Evolutionary conservation across 2,329 filamentous ascomycete genomes (phyloP), one percentile per base, ranked within the genome.

Genomic region (Sarocladium brachiariae): DNA sequence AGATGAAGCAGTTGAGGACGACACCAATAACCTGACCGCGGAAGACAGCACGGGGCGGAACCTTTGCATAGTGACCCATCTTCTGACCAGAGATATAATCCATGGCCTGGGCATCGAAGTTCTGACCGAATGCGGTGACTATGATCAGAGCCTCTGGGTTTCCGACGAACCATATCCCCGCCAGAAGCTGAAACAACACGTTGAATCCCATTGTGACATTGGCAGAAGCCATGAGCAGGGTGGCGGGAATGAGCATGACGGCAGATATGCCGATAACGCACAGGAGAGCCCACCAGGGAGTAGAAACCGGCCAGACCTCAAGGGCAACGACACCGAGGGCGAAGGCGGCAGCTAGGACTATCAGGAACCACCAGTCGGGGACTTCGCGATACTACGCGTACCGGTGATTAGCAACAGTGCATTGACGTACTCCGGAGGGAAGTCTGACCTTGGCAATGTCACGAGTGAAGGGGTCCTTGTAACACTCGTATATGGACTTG

Each of bases 191-290:
- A 55, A 74, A 76, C 35, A 77, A 59, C 54, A 68, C 73, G 54
- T 70, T 66, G 56, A 73, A 76, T 56, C 69, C 76, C 9, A 73
- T 53, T 50, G 74, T 75, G 67, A 74, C 73, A 52, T 61, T 64
- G 2, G 55, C 57, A 35, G 72, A 71, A 1, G 65, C 58, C 24
- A 65, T 54, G 27, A 65, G 55, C 56, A 72, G 62, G 43, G 69
- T 53, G 24, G 67, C 61, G 1, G 70, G 63, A 51, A 74, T 74
- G 38, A 67, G 57, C 34, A 71, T 56, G 10, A 76, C 70, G 13
- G 59, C 55, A 70, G 71, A 75, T 25, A 68, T 67, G 3, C 73
- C 68, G 45, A 76, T 67, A 1, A 74, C 41, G 25, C 41, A 45
- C 11, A 45, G 25, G 16, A 45, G 41, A 27, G 41, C 23, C 41